Evolutionary conservation across 768 basidiomycete genomes (phyloP), one percentile per base, ranked within the genome.

Genomic region (Russula ochroleuca): DNA sequence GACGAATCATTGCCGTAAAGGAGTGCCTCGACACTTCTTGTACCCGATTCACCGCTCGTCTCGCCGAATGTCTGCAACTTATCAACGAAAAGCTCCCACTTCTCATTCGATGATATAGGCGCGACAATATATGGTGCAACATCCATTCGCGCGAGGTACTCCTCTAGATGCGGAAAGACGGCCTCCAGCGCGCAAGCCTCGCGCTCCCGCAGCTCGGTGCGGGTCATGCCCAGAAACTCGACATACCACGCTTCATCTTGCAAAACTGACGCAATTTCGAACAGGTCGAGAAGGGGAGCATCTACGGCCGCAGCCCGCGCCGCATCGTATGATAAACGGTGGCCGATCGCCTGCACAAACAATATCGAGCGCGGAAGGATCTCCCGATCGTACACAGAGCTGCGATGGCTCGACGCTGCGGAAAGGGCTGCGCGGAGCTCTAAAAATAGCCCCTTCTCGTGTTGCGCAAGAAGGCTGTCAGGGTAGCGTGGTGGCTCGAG

Each of bases 211-310:
- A 86, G 83, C 11, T 73, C 72, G 61, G 77, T 73, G n/a, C 84
- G 77, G 15, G 77, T 74, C 50, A 86, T 68, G 5, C 79, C 77
- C 23, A 73, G 79, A 64, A 80, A 72, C 70, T 86, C 85, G 28
- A 79, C 76, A 69, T 84, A 85, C 84, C 84, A 86, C 8, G 83
- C 81, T 45, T 81, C 74, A 66, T 85, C 83, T 65, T 78, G 78
- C 61, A 80, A 75, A 57, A 85, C 78, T 41, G 80, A 77, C 7
- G 78, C 76, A 58, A 78, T 79, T 68, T 81, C 83, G 69, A 83
- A 87, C 11, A 86, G 70, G 59, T 85, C 82, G 38, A 86, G 73
- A 33, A 87, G 76, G 19, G 78, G 75, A 66, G 75, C 73, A 3
- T 80, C 79, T 33, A 85, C 69, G 3, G 75, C 76, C 15, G 75